phyloP scores from a whole-genome alignment of 2,329 filamentous ascomycete species.

The Penicillium glabrum region DNA sequence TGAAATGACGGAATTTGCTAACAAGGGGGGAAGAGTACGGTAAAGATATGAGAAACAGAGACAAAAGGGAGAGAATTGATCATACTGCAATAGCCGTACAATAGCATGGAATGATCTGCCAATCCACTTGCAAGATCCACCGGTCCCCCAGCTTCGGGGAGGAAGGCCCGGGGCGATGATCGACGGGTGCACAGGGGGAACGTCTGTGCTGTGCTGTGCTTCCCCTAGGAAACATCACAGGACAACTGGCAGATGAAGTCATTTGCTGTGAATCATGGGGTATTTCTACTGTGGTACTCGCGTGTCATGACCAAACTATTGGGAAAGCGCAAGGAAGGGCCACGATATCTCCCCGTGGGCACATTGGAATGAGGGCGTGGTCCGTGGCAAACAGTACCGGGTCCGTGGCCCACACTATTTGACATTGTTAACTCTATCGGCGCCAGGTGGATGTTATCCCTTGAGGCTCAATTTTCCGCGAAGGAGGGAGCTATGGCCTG shows the following conservation, averaged over 20 bases:
- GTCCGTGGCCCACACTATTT: slow-evolving; percentile 15
- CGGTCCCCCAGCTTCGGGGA: slow-evolving; percentile 16
- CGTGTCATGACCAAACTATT: slow-evolving; percentile 7
- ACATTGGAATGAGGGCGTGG: background rate
- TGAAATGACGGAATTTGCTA: background rate
- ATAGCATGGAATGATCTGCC: slow-evolving; percentile 22
- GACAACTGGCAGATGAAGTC: background rate
- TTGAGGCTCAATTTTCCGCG: slow-evolving; percentile 10
- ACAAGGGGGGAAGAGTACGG: background rate
- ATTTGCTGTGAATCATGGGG: background rate
- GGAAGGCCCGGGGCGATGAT: slow-evolving; percentile 9
- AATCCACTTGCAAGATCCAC: slow-evolving; percentile 4
- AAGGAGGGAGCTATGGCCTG: slow-evolving; percentile 1
- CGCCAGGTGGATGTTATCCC: slow-evolving; percentile 11
- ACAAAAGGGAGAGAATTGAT: background rate
- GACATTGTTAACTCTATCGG: slow-evolving; percentile 12
- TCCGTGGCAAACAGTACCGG: background rate
- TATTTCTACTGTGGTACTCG: background rate
- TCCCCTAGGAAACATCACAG: background rate
- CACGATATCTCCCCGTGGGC: background rate
- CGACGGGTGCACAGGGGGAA: background rate
- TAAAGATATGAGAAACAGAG: slow-evolving; percentile 1
- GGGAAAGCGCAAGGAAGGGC: slow-evolving; percentile 7
- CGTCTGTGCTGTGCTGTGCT: background rate
- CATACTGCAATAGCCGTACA: background rate